Conservation (phyloP, 148 eudicot genomes). For the Hydrangea macrophylla region DNA sequence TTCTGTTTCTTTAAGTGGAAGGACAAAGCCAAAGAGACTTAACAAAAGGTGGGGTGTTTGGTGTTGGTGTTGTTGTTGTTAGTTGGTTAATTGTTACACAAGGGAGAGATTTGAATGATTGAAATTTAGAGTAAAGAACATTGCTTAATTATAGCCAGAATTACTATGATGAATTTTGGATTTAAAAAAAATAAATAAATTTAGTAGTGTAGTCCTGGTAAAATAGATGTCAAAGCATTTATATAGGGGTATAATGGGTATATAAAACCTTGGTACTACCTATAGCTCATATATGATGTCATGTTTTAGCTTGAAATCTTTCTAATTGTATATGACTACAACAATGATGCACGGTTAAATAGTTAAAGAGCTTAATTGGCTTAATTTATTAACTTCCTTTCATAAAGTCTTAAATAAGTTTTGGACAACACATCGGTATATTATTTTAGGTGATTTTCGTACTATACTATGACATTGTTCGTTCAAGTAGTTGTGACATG, state of each 20-base stretch:
- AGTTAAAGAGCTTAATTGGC: no score
- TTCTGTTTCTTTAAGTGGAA: constrained; percentile 30
- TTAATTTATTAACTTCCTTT: no score
- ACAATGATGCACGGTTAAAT: no score
- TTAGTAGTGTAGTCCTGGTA: neutral
- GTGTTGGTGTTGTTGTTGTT: constrained; percentile 21
- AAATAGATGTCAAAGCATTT: neutral
- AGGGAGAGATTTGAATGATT: constrained; percentile 19
- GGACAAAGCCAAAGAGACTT: constrained; percentile 6
- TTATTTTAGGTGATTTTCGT: no score
- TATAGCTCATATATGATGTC: no score
- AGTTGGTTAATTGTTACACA: constrained; percentile 23
- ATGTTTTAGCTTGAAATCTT: no score
- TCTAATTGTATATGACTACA: no score
- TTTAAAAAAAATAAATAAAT: neutral
- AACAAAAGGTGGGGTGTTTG: constrained; percentile 10
- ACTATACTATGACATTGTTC: no score
- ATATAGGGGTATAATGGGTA: neutral
- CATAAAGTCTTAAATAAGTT: no score
- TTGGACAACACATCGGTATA: no score
- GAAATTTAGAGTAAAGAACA: neutral
- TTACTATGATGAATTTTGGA: neutral
- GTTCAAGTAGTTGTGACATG: no score
- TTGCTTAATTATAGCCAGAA: constrained; percentile 13
- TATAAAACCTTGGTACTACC: neutral